These are phyloP conservation scores for Anisodus tanguticus DNA, from an alignment of 257 asterid genomes.

Conservation along the genomic window DNA sequence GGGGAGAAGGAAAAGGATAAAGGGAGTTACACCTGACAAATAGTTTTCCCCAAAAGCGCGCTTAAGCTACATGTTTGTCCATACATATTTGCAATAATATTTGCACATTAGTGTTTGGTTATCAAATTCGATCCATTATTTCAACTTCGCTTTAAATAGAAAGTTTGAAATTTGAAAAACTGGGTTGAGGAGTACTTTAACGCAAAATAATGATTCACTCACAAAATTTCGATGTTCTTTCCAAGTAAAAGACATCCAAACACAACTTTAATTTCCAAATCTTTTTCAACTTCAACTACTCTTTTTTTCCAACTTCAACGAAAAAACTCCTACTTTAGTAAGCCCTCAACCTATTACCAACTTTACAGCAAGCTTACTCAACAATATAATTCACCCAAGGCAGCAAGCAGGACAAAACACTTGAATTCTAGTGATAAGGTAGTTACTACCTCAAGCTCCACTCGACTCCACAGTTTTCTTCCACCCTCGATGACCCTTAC, in stretches of 20 bases:
- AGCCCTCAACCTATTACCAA: not conserved
- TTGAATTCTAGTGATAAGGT: not conserved
- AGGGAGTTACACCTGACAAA: not conserved
- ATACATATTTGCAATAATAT: no score
- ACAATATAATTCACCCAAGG: not conserved
- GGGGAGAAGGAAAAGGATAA: not conserved
- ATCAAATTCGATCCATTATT: no score
- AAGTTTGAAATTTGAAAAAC: no score
- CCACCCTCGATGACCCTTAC: not conserved
- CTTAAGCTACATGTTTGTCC: not conserved
- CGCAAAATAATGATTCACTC: no score
- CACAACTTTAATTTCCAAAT: no score
- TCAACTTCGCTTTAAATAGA: no score
- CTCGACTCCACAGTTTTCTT: not conserved
- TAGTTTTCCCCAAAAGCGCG: not conserved
- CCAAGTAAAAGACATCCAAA: no score
- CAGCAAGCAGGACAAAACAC: not conserved
- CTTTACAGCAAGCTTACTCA: not conserved
- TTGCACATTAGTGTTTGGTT: no score
- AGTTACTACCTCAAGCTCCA: not conserved
- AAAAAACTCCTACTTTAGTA: not conserved
- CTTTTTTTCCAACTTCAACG: no score
- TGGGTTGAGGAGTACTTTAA: no score
- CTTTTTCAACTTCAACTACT: no score
- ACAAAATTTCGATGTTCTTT: no score